Evolutionary conservation across 768 basidiomycete genomes (phyloP).

Genomic region (Auricularia sp.): DNA sequence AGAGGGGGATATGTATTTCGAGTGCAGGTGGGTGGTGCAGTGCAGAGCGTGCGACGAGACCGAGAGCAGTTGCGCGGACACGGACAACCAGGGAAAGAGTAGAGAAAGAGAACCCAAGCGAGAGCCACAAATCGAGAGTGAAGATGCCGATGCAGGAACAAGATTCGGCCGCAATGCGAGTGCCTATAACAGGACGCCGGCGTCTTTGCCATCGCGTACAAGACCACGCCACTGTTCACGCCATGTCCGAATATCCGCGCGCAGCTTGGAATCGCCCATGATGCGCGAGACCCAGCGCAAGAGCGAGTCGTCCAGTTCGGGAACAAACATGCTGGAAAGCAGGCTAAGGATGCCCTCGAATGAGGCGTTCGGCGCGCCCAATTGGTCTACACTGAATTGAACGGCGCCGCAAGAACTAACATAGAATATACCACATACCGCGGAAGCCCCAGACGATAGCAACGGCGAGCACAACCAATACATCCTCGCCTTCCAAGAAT

Average conservation of each 20-base stretch:
- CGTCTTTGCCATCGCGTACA: constrained; percentile 54
- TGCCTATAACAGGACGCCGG: constrained; percentile 42
- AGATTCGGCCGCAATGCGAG: too few species aligned
- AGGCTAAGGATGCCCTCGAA: constrained; percentile 91
- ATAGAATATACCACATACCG: constrained; percentile 38
- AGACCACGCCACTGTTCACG: constrained; percentile 62
- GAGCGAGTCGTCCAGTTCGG: constrained; percentile 77
- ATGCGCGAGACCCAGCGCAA: constrained; percentile 69
- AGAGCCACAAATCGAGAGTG: too few species aligned
- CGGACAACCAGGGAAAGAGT: too few species aligned
- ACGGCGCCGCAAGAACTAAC: not conserved
- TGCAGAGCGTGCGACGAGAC: too few species aligned
- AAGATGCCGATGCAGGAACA: too few species aligned
- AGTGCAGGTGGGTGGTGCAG: too few species aligned
- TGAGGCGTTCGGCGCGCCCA: constrained; percentile 62
- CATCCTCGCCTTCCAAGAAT: constrained; percentile 79
- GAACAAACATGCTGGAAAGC: constrained; percentile 89
- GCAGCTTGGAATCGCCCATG: constrained; percentile 52
- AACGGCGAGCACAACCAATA: constrained; percentile 75
- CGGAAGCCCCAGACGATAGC: constrained; percentile 87
- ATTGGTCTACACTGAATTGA: constrained; percentile 48
- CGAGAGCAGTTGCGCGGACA: too few species aligned
- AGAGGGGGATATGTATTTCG: too few species aligned
- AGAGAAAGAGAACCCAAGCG: too few species aligned
- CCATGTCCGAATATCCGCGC: constrained; percentile 64